A percentile compares a stretch with the other conserved stretches of the same genome.
Conservation (phyloP, 106 monocot species). For the Vanilla planifolia region DNA sequence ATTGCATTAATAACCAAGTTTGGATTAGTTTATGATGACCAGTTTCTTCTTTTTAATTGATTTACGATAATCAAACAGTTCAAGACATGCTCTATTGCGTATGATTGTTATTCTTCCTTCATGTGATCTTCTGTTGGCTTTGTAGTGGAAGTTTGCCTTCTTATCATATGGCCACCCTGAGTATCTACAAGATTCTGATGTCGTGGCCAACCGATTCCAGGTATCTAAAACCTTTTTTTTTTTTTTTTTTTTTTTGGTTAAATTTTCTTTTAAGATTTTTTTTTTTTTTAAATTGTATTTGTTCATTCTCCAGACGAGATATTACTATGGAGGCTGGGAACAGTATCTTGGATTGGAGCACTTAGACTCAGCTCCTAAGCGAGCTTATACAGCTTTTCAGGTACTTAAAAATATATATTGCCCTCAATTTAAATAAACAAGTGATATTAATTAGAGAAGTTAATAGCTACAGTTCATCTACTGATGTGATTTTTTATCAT, state of each 20-base stretch:
- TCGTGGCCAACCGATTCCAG: constrained; percentile 77
- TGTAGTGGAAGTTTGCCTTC: constrained; percentile 88
- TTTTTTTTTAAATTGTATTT: too few species aligned
- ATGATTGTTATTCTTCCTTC: too few species aligned
- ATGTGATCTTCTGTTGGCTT: constrained; percentile 7
- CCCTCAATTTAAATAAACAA: neutral
- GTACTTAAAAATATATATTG: constrained; percentile 23
- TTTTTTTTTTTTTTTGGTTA: neutral
- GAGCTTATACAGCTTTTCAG: constrained; percentile 65
- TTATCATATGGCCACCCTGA: constrained; percentile 74
- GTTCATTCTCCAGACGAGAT: constrained; percentile 54
- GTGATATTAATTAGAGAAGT: too few species aligned
- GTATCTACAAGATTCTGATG: constrained; percentile 69
- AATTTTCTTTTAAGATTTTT: neutral
- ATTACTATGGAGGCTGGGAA: constrained; percentile 89
- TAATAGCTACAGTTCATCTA: too few species aligned
- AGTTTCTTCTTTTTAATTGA: too few species aligned
- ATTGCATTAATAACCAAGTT: too few species aligned
- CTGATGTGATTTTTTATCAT: too few species aligned
- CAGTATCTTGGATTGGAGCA: constrained; percentile 88
- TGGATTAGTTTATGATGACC: too few species aligned
- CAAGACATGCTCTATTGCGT: too few species aligned
- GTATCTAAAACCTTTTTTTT: constrained; percentile 18
- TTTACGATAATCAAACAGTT: too few species aligned
- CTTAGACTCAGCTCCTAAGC: constrained; percentile 69